Conservation (phyloP, 371 early-diverging fungal species). For the Mortierella sp. region DNA sequence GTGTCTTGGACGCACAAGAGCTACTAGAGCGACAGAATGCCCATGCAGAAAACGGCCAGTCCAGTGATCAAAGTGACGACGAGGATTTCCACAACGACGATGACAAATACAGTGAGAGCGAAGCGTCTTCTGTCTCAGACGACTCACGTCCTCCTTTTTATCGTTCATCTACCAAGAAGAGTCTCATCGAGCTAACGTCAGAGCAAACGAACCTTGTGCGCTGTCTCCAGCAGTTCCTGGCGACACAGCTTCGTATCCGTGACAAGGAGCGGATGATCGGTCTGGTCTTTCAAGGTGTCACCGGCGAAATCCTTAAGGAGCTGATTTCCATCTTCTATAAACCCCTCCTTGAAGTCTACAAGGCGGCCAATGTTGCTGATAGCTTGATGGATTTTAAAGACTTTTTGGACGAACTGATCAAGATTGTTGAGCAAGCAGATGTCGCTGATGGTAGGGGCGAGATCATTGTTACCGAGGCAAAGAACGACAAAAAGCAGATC, state of each 20-base stretch:
- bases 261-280: slow-evolving; percentile 67
- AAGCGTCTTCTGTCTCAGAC: slow-evolving; percentile 4
- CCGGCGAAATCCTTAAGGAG: slow-evolving; percentile 72
- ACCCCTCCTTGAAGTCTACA: slow-evolving; percentile 73
- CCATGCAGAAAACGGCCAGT: slow-evolving; percentile 16
- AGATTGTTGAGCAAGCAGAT: slow-evolving; percentile 62
- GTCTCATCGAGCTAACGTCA: neutral
- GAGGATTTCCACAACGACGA: slow-evolving; percentile 8
- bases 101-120: slow-evolving; percentile 17
- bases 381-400: slow-evolving; percentile 65
- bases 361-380: slow-evolving; percentile 72
- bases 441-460: slow-evolving; percentile 30
- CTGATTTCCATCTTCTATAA: slow-evolving; percentile 72
- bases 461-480: no score
- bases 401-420: slow-evolving; percentile 69
- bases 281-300: slow-evolving; percentile 70
- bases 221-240: slow-evolving; percentile 60
- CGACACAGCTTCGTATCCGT: slow-evolving; percentile 61
- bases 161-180: slow-evolving; percentile 9
- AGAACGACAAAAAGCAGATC: no score
- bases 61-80: slow-evolving; percentile 11
- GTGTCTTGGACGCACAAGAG: slow-evolving; percentile 32
- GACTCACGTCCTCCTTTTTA: slow-evolving; percentile 3
- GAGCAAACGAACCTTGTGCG: slow-evolving; percentile 49
- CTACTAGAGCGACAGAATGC: slow-evolving; percentile 27